phyloP scores from a whole-genome alignment of 2,329 filamentous ascomycete genomes.

The Decorospora gaudefroyi region DNA sequence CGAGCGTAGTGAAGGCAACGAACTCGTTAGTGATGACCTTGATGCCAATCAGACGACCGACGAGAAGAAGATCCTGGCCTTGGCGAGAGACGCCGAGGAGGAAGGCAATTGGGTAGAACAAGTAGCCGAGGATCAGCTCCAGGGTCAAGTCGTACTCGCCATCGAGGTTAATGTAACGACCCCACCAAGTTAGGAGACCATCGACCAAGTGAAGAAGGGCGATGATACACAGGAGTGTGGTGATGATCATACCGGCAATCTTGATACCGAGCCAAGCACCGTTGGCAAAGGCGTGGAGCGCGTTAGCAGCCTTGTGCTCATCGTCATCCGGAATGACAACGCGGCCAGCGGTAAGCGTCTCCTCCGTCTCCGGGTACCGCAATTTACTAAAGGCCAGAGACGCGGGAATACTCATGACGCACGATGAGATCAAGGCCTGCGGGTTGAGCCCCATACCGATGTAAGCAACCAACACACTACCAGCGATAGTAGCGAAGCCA shows the following conservation, averaged over 20 bases:
- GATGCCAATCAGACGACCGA: slow-evolving; percentile 77
- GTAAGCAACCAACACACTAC: slow-evolving; percentile 83
- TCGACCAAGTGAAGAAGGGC: slow-evolving; percentile 75
- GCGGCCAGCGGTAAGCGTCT: slow-evolving; percentile 79
- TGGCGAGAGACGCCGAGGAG: slow-evolving; percentile 74
- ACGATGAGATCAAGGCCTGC: slow-evolving; percentile 84
- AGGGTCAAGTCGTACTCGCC: slow-evolving; percentile 70
- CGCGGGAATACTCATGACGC: slow-evolving; percentile 94
- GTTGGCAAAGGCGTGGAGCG: slow-evolving; percentile 81
- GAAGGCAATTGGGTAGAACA: slow-evolving; percentile 78
- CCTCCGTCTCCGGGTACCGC: slow-evolving; percentile 85
- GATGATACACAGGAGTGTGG: slow-evolving; percentile 81
- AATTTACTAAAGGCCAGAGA: slow-evolving; percentile 88
- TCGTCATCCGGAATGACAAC: slow-evolving; percentile 81
- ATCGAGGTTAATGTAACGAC: slow-evolving; percentile 73
- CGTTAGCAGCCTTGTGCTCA: slow-evolving; percentile 75
- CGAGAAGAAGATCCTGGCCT: slow-evolving; percentile 66
- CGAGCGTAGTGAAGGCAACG: slow-evolving; percentile 68
- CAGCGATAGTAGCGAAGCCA: slow-evolving; percentile 90
- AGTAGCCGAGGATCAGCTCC: slow-evolving; percentile 74
- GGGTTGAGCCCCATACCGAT: slow-evolving; percentile 81
- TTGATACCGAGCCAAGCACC: slow-evolving; percentile 85
- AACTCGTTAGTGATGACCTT: slow-evolving; percentile 90
- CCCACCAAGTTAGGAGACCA: slow-evolving; percentile 82
- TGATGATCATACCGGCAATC: slow-evolving; percentile 80